Evolutionary conservation across 768 basidiomycete genomes (phyloP).

Genomic region (Suillus sp.): DNA sequence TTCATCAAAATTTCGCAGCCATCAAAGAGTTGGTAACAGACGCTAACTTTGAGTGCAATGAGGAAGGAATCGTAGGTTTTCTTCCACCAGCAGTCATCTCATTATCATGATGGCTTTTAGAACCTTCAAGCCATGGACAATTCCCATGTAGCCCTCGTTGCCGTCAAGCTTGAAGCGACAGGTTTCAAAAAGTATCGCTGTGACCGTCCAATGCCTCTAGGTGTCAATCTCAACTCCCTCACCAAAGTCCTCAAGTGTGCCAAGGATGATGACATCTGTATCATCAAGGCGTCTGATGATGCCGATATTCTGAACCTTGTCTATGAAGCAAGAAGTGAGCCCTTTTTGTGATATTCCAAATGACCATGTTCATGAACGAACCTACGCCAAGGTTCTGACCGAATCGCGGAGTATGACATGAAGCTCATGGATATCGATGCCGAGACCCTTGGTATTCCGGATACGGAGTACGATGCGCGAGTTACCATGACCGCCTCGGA

Average conservation of each 20-base stretch:
- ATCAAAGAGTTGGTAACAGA: conserved; percentile 98
- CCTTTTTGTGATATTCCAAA: background rate
- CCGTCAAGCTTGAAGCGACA: conserved; percentile 74
- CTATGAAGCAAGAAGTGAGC: conserved; percentile 88
- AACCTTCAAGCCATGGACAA: conserved; percentile 99
- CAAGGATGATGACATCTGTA: conserved; percentile 92
- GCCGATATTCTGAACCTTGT: conserved; percentile 85
- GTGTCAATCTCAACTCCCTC: conserved; percentile 82
- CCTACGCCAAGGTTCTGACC: conserved; percentile 68
- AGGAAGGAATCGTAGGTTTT: conserved; percentile 81
- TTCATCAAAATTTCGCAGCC: conserved; percentile 47
- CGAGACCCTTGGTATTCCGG: conserved; percentile 93
- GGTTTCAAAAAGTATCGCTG: conserved; percentile 92
- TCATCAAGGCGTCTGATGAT: conserved; percentile 88
- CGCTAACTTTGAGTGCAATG: conserved; percentile 96
- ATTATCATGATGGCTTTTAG: conserved; percentile 32
- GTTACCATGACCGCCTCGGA: conserved; percentile 85
- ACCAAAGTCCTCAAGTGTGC: conserved; percentile 98
- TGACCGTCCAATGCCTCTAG: conserved; percentile 91
- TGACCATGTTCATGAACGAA: background rate
- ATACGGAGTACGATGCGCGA: conserved; percentile 95
- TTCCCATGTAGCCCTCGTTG: conserved; percentile 96
- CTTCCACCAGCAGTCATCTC: background rate
- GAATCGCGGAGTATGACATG: conserved; percentile 98
- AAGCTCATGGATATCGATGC: conserved; percentile 99